A percentile compares a stretch with the other conserved stretches of the same genome.
phyloP scores from a whole-genome alignment of 495 filamentous ascomycete species.

The Penicillium malachiteum region DNA sequence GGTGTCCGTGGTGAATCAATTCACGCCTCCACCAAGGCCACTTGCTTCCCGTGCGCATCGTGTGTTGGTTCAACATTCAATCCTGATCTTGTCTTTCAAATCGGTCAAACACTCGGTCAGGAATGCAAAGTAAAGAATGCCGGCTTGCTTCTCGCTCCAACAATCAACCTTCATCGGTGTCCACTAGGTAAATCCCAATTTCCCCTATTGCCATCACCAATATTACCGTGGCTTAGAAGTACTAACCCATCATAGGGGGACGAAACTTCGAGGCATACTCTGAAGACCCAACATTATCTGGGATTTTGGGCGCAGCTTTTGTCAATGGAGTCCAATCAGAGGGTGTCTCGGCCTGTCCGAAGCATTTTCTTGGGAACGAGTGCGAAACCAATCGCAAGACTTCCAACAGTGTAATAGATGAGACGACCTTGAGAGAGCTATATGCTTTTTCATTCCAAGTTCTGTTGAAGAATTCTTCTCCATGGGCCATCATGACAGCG shows the following conservation, averaged over 20 bases:
- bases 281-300: constrained; percentile 65
- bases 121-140: not conserved
- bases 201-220: not conserved
- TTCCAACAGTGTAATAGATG: not conserved
- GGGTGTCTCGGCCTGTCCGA: constrained; percentile 61
- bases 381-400: constrained; percentile 48
- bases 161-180: not conserved
- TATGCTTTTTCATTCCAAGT: constrained; percentile 66
- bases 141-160: not conserved
- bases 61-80: not conserved
- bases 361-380: constrained; percentile 69
- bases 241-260: not conserved
- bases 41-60: not conserved
- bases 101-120: not conserved
- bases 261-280: constrained; percentile 64
- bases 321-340: constrained; percentile 61
- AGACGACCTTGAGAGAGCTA: constrained; percentile 44
- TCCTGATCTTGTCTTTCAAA: not conserved
- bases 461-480: constrained; percentile 44
- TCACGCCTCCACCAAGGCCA: not conserved
- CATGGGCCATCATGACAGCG: constrained; percentile 3
- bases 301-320: constrained; percentile 55
- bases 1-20: not conserved
- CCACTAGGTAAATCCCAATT: not conserved
- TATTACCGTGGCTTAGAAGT: not conserved